phyloP scores from a whole-genome alignment of 2,329 filamentous ascomycete species.

The Ilyonectria robusta region DNA sequence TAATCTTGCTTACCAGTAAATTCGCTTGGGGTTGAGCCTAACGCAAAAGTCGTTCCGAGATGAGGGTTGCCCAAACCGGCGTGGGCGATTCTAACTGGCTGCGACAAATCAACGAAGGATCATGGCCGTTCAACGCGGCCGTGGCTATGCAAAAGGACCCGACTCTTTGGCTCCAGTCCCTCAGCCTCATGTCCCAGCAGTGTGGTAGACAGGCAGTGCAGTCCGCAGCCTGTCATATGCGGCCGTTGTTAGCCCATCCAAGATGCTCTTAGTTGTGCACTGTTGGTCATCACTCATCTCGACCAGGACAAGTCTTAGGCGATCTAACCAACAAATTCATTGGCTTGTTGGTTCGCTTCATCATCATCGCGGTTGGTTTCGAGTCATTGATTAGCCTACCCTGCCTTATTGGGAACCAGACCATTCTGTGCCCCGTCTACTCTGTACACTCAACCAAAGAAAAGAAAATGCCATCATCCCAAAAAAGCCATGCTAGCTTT shows the following conservation, averaged over 20 bases:
- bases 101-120: slow-evolving; percentile 8
- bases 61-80: background rate
- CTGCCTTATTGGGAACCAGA: slow-evolving; percentile 36
- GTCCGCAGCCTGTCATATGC: slow-evolving; percentile 10
- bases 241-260: background rate
- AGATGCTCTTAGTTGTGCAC: slow-evolving; percentile 1
- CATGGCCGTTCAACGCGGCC: background rate
- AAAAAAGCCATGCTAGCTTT: slow-evolving; percentile 13
- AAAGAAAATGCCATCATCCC: slow-evolving; percentile 35
- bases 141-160: slow-evolving; percentile 13
- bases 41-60: background rate
- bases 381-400: slow-evolving; percentile 35
- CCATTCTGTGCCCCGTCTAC: slow-evolving; percentile 38
- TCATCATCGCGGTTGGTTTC: background rate
- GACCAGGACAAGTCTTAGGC: background rate
- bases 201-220: slow-evolving; percentile 11
- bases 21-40: background rate
- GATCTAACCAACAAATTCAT: background rate
- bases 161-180: background rate
- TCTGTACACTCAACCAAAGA: slow-evolving; percentile 40
- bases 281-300: slow-evolving; percentile 14
- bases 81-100: background rate
- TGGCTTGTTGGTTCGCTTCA: background rate
- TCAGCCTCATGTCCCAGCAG: slow-evolving; percentile 4
- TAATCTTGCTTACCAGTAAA: background rate